A percentile compares a stretch with the other conserved stretches of the same genome.
Conservation (phyloP, 2,329 filamentous ascomycete species). For the Penicillium hesseltinei region DNA sequence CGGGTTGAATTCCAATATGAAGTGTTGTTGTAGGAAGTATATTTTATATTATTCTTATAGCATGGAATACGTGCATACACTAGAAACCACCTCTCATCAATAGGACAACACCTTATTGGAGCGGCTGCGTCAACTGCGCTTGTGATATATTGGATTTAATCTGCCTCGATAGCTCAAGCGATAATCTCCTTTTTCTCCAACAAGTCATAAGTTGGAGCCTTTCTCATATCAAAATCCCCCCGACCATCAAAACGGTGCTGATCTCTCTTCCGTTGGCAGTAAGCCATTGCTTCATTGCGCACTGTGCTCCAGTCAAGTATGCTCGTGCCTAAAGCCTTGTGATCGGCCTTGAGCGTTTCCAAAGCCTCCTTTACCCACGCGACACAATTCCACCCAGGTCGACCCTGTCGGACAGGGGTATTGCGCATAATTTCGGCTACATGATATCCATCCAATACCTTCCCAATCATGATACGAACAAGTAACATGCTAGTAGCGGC, state of each 20-base stretch:
- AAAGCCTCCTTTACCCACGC: constrained; percentile 46
- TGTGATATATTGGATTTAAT: background rate
- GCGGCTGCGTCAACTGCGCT: background rate
- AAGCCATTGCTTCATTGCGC: constrained; percentile 39
- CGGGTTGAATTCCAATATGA: background rate
- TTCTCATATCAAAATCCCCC: constrained; percentile 30
- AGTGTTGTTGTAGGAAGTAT: background rate
- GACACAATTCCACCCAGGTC: constrained; percentile 46
- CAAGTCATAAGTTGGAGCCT: constrained; percentile 40
- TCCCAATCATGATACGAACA: constrained; percentile 33
- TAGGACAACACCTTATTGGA: background rate
- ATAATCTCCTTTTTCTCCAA: constrained; percentile 30
- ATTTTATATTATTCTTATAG: background rate
- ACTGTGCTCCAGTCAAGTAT: constrained; percentile 36
- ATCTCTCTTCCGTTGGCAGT: constrained; percentile 40
- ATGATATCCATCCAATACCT: constrained; percentile 31
- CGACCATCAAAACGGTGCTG: constrained; percentile 44
- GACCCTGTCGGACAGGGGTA: constrained; percentile 31
- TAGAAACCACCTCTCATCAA: background rate
- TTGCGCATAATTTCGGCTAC: constrained; percentile 31
- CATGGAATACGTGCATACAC: background rate
- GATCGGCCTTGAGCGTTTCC: constrained; percentile 27
- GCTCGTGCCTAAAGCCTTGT: constrained; percentile 34
- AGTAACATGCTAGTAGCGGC: constrained; percentile 29
- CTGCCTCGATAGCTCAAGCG: background rate